Evolutionary conservation across 108 stramenopile genomes (phyloP).

Genomic region (Discostella stelligeroides): DNA sequence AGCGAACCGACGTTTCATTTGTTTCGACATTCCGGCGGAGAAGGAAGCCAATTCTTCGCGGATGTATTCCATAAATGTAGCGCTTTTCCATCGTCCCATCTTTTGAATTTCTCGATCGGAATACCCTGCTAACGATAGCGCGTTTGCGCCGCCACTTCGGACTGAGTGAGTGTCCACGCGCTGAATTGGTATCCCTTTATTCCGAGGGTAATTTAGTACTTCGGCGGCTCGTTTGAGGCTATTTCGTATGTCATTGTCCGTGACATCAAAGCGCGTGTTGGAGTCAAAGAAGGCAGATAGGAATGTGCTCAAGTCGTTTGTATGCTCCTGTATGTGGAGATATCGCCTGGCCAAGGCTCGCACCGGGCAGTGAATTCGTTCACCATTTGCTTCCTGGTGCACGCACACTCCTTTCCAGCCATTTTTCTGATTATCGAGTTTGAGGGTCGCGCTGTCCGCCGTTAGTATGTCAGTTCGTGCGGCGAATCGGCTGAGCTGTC

Average conservation of each 20-base stretch:
- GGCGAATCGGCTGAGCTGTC: not conserved
- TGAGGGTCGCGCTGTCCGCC: not conserved
- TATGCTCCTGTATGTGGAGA: not conserved
- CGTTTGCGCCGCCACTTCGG: not conserved
- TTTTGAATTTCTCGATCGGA: not conserved
- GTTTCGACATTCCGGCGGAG: too few relatives aligned
- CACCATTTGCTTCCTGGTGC: not conserved
- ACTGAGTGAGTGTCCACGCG: not conserved
- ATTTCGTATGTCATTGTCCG: too few relatives aligned
- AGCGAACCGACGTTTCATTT: too few relatives aligned
- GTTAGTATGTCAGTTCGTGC: not conserved
- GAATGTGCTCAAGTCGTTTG: not conserved
- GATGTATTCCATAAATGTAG: slow-evolving; percentile 1
- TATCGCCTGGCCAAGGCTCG: not conserved
- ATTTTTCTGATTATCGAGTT: too few relatives aligned
- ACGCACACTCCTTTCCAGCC: not conserved
- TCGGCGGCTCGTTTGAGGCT: not conserved
- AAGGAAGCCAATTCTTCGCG: too few relatives aligned
- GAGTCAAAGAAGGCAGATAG: not conserved
- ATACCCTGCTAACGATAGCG: not conserved
- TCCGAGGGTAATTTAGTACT: not conserved
- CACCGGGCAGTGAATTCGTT: not conserved
- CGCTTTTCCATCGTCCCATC: not conserved
- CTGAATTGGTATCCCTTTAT: not conserved
- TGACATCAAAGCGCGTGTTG: too few relatives aligned